Percentiles rank a stretch among this genome's conserved stretches.
Evolutionary conservation across 1,284 basidiomycete genomes (phyloP).

Genomic region (Fomitopsis palustris): DNA sequence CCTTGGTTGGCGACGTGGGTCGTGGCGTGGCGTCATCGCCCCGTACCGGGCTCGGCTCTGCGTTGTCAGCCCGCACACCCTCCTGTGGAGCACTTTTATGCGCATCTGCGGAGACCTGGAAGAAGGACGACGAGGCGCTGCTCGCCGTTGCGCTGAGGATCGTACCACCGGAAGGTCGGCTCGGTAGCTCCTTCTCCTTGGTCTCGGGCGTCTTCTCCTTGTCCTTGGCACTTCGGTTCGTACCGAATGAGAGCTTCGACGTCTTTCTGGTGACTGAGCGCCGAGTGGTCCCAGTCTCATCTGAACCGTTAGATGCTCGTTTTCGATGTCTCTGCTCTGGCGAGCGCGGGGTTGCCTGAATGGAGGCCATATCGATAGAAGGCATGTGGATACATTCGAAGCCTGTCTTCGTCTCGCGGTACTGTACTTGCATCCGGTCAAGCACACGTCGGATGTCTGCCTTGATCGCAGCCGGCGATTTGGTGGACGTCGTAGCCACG

Average conservation of each 20-base stretch:
- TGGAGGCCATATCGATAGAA: slow-evolving; percentile 83
- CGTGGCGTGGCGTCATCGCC: slow-evolving; percentile 36
- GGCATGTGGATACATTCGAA: slow-evolving; percentile 97
- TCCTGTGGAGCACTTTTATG: slow-evolving; percentile 43
- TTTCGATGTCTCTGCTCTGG: slow-evolving; percentile 40
- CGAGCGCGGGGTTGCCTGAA: slow-evolving; percentile 36
- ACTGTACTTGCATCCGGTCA: slow-evolving; percentile 92
- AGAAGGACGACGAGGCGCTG: slow-evolving; percentile 76
- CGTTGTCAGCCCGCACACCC: slow-evolving; percentile 25
- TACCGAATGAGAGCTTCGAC: slow-evolving; percentile 69
- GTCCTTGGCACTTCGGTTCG: slow-evolving; percentile 37
- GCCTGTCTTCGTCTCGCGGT: slow-evolving; percentile 85
- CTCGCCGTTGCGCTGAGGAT: slow-evolving; percentile 59
- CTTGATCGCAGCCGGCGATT: slow-evolving; percentile 78
- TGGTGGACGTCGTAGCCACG: slow-evolving; percentile 94
- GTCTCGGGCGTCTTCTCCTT: slow-evolving; percentile 26
- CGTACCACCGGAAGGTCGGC: slow-evolving; percentile 51
- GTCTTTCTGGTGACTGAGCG: slow-evolving; percentile 68
- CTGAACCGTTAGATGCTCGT: slow-evolving; percentile 45
- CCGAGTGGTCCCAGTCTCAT: slow-evolving; percentile 45
- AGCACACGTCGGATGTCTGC: slow-evolving; percentile 84
- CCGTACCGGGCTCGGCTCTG: slow-evolving; percentile 29
- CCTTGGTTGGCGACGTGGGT: slow-evolving; percentile 40
- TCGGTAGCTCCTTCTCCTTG: slow-evolving; percentile 42
- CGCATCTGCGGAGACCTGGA: slow-evolving; percentile 61